A percentile compares a stretch with the other conserved stretches of the same genome.
These are phyloP conservation scores for Aspergillus sp. DNA, from an alignment of 2,329 filamentous ascomycete genomes.

Conservation along the genomic window DNA sequence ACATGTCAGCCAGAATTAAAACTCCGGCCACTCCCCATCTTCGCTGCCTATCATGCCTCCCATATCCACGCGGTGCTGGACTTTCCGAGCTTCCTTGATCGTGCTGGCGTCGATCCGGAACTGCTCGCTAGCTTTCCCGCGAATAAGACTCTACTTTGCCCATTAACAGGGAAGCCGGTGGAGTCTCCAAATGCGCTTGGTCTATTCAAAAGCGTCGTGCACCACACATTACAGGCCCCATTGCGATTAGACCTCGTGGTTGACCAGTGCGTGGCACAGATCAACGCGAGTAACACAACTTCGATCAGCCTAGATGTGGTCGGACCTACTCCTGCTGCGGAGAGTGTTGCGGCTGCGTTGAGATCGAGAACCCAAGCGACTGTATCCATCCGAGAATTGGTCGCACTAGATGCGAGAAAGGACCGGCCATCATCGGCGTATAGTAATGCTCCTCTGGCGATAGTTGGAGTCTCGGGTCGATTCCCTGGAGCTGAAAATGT, in stretches of 20 bases:
- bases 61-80: neutral
- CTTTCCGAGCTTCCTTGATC: neutral
- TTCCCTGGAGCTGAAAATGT: constrained; percentile 5
- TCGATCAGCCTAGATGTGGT: neutral
- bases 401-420: neutral
- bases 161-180: neutral
- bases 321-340: neutral
- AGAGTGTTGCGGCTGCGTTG: too few relatives aligned
- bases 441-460: neutral
- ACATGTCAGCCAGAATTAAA: neutral
- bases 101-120: neutral
- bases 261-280: too few relatives aligned
- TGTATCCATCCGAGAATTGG: neutral
- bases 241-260: neutral
- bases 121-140: too few relatives aligned
- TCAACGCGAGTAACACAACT: neutral
- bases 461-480: constrained; percentile 7
- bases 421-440: neutral
- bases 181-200: neutral
- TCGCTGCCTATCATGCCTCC: neutral
- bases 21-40: neutral
- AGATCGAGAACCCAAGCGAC: neutral
- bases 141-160: neutral
- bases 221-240: neutral
- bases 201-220: neutral